These are phyloP conservation scores for Neopestalotiopsis sp. DNA, from an alignment of 2,329 filamentous ascomycete species.

Conservation along the genomic window DNA sequence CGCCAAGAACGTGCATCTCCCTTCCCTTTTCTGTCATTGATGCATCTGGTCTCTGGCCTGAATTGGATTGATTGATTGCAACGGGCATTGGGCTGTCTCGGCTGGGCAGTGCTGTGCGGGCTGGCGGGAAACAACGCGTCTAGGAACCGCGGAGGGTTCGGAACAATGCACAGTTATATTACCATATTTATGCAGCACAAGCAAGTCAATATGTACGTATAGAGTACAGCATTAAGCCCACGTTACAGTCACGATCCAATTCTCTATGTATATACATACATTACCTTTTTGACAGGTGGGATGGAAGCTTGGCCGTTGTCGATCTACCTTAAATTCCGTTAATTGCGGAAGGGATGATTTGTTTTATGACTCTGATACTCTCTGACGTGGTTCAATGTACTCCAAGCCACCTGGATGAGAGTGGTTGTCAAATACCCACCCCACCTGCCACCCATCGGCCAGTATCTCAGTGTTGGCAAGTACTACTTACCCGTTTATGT, in stretches of 20 bases:
- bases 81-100: not conserved
- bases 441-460: too few relatives aligned
- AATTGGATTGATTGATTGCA: not conserved
- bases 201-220: not conserved
- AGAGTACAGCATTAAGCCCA: not conserved
- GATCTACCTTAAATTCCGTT: not conserved
- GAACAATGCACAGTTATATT: constrained; percentile 1
- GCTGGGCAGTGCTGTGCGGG: not conserved
- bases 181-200: not conserved
- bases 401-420: not conserved
- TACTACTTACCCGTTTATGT: too few relatives aligned
- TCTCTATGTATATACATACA: not conserved
- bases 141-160: not conserved
- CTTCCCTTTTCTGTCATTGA: constrained; percentile 1
- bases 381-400: not conserved
- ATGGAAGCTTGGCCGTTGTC: not conserved
- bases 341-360: not conserved
- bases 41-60: not conserved
- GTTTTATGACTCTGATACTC: not conserved
- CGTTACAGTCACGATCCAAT: not conserved
- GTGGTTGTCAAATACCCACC: too few relatives aligned
- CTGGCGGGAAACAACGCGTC: not conserved
- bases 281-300: not conserved
- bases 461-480: too few relatives aligned
- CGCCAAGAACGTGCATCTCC: not conserved